A percentile compares a stretch with the other conserved stretches of the same genome.
Conservation (phyloP, 768 basidiomycete genomes). For the Gyrodon lividus region DNA sequence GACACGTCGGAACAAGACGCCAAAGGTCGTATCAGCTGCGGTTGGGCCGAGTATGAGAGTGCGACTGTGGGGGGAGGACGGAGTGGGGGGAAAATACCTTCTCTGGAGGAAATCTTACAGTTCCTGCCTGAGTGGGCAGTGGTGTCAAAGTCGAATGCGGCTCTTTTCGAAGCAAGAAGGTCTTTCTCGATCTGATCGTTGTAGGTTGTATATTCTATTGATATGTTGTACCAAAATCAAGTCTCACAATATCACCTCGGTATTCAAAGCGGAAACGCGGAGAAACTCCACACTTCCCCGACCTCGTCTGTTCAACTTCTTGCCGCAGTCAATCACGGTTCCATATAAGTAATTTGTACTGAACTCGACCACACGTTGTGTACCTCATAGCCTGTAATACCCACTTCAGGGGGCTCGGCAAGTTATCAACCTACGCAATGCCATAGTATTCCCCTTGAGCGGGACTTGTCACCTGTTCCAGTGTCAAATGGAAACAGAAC, state of each 20-base stretch:
- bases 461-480: slow-evolving; percentile 12
- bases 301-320: too few species aligned
- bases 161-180: slow-evolving; percentile 52
- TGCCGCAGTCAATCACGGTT: too few species aligned
- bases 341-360: too few species aligned
- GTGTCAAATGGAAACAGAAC: slow-evolving; percentile 17
- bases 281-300: too few species aligned
- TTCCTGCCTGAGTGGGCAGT: slow-evolving; percentile 70
- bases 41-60: slow-evolving; percentile 69
- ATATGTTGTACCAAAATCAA: not conserved
- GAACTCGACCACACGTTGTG: too few species aligned
- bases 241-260: not conserved
- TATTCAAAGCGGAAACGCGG: not conserved
- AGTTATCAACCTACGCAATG: too few species aligned
- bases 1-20: slow-evolving; percentile 13
- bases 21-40: slow-evolving; percentile 54
- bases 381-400: too few species aligned
- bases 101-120: slow-evolving; percentile 61
- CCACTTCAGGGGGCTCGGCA: too few species aligned
- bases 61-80: slow-evolving; percentile 46
- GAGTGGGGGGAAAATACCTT: slow-evolving; percentile 54
- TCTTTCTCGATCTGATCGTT: slow-evolving; percentile 20
- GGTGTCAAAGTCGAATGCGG: slow-evolving; percentile 55
- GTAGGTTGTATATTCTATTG: not conserved
- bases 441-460: slow-evolving; percentile 15